Evolutionary conservation across 441 rosid species (phyloP), one percentile per base, ranked within the genome.

Genomic region (Manihot esculenta): DNA sequence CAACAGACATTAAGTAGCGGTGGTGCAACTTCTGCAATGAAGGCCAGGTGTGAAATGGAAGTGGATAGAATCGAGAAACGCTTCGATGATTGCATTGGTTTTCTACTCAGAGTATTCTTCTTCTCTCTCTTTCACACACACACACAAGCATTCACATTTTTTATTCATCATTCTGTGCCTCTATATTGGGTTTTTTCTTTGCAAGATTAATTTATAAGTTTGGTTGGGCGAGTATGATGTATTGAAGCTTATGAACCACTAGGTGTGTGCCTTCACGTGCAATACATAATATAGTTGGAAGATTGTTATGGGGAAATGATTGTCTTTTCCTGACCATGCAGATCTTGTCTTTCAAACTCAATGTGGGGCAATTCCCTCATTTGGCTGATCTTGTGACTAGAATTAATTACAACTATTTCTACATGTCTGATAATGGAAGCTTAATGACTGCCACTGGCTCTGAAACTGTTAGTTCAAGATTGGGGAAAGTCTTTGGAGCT

Each of bases 331-430:
- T 26, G 49, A 61, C 13, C 3, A 48, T 75, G 61, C 81, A 95
- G 98, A 94, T 95, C 3, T 72, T 95, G 59, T 92, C 98, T 20
- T 89, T 89, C 72, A 95, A 91, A 81, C 87, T 92, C 62, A 94
- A 92, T 6, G 93, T 91, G 70, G 96, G 96, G 63, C 88, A 89
- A 79, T 95, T 95, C 64, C 98, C 99, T 74, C 99, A 94, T 80
- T 76, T 95, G 80, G 93, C 96, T 49, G 94, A 91, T 84, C 74
- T 95, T 74, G 98, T 95, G 64, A 87, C 98, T 7, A 86, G 98
- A 77, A 94, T 94, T 75, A 94, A 92, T 75, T 91, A 92, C 81
- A 92, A 94, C 84, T 83, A 89, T 79, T 91, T 82, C 86, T 94
- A 89, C 90, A 89, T 92, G 96, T 91, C 99, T 56, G 96, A 83